A percentile compares a stretch with the other conserved stretches of the same genome.
phyloP scores from a whole-genome alignment of 192 early-diverging fungal genomes.

The Backusella morwellensis region DNA sequence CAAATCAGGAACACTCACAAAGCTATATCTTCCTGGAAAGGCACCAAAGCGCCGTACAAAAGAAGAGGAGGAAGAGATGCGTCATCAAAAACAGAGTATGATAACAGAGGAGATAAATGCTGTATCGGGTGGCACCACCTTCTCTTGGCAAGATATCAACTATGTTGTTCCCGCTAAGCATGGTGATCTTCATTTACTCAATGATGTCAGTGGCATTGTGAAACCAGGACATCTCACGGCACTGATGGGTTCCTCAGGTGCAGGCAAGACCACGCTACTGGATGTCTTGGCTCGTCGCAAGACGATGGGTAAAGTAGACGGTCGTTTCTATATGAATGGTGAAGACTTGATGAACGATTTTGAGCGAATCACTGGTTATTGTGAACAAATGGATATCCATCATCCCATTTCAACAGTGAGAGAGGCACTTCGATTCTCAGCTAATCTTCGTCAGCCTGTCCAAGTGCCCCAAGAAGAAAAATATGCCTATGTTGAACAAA shows the following conservation, averaged over 20 bases:
- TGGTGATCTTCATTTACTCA: slow-evolving; percentile 54
- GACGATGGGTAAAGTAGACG: slow-evolving; percentile 62
- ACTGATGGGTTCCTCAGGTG: slow-evolving; percentile 72
- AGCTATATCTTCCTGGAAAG: slow-evolving; percentile 42
- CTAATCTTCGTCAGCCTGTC: slow-evolving; percentile 66
- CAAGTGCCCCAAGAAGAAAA: slow-evolving; percentile 60
- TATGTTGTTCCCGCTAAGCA: slow-evolving; percentile 49
- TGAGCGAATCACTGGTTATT: slow-evolving; percentile 72
- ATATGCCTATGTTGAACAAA: slow-evolving; percentile 68
- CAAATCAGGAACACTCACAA: slow-evolving; percentile 49
- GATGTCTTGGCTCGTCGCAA: slow-evolving; percentile 76
- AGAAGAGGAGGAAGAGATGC: slow-evolving; percentile 1
- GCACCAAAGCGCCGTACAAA: slow-evolving; percentile 1
- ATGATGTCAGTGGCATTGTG: slow-evolving; percentile 50
- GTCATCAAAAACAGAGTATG: not conserved
- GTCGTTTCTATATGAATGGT: slow-evolving; percentile 69
- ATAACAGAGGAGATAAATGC: slow-evolving; percentile 35
- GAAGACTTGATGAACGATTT: slow-evolving; percentile 50
- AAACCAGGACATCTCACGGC: slow-evolving; percentile 59
- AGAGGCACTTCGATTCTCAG: slow-evolving; percentile 75
- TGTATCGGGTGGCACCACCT: slow-evolving; percentile 48
- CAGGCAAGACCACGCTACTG: slow-evolving; percentile 75
- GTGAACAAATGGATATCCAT: slow-evolving; percentile 83
- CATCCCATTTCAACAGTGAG: slow-evolving; percentile 69
- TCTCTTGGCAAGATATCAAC: slow-evolving; percentile 60